Conservation (phyloP, 108 stramenopile genomes). For the Nitzschia palea region DNA sequence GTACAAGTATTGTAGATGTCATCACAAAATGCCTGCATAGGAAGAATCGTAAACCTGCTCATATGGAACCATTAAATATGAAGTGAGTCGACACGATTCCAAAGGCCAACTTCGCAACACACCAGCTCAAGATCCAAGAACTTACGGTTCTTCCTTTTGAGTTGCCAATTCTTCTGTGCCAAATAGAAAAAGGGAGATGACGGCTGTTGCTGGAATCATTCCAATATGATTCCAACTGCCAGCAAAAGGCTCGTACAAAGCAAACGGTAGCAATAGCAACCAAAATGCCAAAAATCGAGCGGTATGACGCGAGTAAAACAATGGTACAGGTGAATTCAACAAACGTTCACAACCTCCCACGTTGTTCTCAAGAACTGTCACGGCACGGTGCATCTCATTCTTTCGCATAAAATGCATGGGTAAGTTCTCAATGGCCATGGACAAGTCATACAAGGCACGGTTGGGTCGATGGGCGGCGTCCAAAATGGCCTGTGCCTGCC, state of each 20-base stretch:
- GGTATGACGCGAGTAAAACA: constrained; percentile 74
- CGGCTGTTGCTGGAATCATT: constrained; percentile 68
- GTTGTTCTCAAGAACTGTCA: constrained; percentile 75
- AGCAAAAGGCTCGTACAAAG: constrained; percentile 70
- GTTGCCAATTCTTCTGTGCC: constrained; percentile 86
- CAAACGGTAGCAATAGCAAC: constrained; percentile 75
- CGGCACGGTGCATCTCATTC: constrained; percentile 64
- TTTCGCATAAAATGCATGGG: constrained; percentile 81
- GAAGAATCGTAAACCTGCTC: constrained; percentile 76
- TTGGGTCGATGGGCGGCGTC: constrained; percentile 69
- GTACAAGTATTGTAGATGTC: constrained; percentile 54
- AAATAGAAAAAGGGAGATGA: constrained; percentile 66
- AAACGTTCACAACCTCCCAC: constrained; percentile 62
- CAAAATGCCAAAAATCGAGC: constrained; percentile 78
- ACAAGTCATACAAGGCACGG: constrained; percentile 69
- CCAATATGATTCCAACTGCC: constrained; percentile 74
- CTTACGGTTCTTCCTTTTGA: constrained; percentile 86
- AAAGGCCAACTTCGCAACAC: too few species aligned
- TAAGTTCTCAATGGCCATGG: constrained; percentile 67
- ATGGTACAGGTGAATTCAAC: constrained; percentile 67
- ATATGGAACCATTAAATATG: too few species aligned
- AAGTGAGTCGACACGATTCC: too few species aligned
- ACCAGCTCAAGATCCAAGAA: too few species aligned
- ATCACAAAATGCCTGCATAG: constrained; percentile 68
- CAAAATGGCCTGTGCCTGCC: constrained; percentile 63